Evolutionary conservation across 2,329 filamentous ascomycete genomes (phyloP), one percentile per base, ranked within the genome.

Genomic region (Apiospora pterosperma): DNA sequence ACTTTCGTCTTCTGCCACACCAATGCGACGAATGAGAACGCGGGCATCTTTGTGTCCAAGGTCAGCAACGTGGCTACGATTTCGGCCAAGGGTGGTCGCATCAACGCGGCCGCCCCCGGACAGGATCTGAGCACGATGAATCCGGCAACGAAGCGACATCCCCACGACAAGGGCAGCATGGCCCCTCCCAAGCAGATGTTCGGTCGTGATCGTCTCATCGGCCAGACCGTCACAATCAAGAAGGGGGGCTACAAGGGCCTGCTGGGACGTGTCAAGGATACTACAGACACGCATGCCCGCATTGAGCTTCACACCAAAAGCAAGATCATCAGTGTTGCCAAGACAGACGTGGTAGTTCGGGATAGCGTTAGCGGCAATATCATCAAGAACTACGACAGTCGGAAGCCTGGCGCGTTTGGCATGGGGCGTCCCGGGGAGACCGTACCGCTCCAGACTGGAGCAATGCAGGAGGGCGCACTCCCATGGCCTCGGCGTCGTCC

Each of bases 251-350:
- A 95, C 82, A 99, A 99, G 79, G 95, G 95, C 64, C 84, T 97
- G 52, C 82, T 98, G 48, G 96, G 96, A 71, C 97, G 97, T 69
- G 94, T 99, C 71, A 97, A 97, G 76, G 95, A 98, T 75, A 91
- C 95, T 0, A 97, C 92, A 7, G 94, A 96, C 71, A 87, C 87
- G 4, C 88, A 91, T 72, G 95, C 93, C 36, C 91, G 94, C 68
- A 91, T 99, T 48, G 96, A 99, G 79, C 82, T 99, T 42, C 95
- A 98, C 75, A 94, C 94, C 6, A 97, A 97, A 81, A 92, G 90
- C 79, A 98, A 97, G 82, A 91, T 92, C 19, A 88, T 98, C 67
- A 93, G 90, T 8, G 88, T 98, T 39, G 86, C 89, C 23, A 96
- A 96, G 75, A 89, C 91, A 12, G 87, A 90, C 64, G 81, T 99